A percentile compares a stretch with the other conserved stretches of the same genome.
These are phyloP conservation scores for Ophiostoma sp. DNA, from an alignment of 2,329 filamentous ascomycete genomes.

Conservation along the genomic window DNA sequence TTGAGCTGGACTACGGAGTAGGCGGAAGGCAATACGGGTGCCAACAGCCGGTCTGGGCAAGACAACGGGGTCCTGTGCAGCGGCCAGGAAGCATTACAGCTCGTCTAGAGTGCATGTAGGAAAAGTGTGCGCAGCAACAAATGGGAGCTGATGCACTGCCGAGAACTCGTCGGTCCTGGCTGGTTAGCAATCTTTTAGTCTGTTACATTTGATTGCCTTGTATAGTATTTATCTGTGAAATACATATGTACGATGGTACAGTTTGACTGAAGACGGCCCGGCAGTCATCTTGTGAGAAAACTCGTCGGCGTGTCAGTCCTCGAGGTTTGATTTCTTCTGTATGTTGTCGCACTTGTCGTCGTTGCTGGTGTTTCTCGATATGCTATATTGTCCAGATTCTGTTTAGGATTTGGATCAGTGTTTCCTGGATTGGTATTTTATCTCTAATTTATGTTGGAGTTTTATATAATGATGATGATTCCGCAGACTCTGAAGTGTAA, in stretches of 20 bases:
- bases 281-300: background rate
- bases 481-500: no score
- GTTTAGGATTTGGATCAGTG: background rate
- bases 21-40: constrained; percentile 78
- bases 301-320: background rate
- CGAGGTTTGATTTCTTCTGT: background rate
- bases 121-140: constrained; percentile 83
- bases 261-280: constrained; percentile 67
- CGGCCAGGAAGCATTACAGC: constrained; percentile 69
- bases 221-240: constrained; percentile 58
- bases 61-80: constrained; percentile 47
- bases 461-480: background rate
- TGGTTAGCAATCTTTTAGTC: background rate
- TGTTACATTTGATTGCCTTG: background rate
- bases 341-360: background rate
- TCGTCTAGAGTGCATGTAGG: constrained; percentile 73
- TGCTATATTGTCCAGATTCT: background rate
- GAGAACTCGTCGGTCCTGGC: constrained; percentile 67
- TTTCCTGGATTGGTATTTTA: background rate
- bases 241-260: constrained; percentile 71
- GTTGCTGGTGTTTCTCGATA: background rate
- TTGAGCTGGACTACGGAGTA: constrained; percentile 86
- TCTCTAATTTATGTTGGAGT: background rate
- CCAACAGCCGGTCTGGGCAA: constrained; percentile 72
- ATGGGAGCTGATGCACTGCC: constrained; percentile 54